Evolutionary conservation across 1,284 basidiomycete genomes (phyloP), one percentile per base, ranked within the genome.

Genomic region (Microstroma glucosiphilum): DNA sequence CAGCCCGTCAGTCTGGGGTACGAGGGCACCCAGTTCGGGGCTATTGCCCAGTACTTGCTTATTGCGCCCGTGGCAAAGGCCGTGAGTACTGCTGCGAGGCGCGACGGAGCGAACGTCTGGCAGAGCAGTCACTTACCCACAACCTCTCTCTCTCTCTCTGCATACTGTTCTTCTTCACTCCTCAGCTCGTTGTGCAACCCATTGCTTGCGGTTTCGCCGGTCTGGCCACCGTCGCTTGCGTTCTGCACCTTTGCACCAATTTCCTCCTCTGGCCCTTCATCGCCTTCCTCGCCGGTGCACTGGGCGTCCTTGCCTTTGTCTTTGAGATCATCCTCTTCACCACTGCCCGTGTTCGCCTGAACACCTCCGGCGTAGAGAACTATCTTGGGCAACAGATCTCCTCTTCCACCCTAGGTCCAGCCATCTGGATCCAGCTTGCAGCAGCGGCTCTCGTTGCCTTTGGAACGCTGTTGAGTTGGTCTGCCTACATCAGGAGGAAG

Each of bases 321-420:
- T 54, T 54, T 25, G 51, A 54, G 21, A 54, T 54, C 51, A 25
- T 54, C 51, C 51, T 54, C 51, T 54, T 54, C 21, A 54, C 21
- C 13, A 25, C 21, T 25, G 51, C 51, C 8, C 51, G 51, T 25
- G 25, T 54, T 19, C 51, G 51, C 19, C 51, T 54, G 21, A 17
- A 54, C 51, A 23, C 51, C n/a, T 15, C 19, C 6, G 21, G 51
- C 51, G 25, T 54, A 13, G 21, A 23, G 21, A 6, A 17, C n/a
- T 54, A 26, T 7, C 26, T 54, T 26, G 51, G 51, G 21, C 13
- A 21, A 6, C 21, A 19, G 21, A 17, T 25, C 51, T 2, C 6
- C 2, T 19, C 19, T 19, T 23, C 21, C 19, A 25, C 21, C 2
- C 26, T 54, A 6, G 51, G 51, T 25, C 51, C 51, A 6, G 51